Base-by-base conservation (phyloP, 2,329 filamentous ascomycete species). In the Drechmeria coniospora region DNA sequence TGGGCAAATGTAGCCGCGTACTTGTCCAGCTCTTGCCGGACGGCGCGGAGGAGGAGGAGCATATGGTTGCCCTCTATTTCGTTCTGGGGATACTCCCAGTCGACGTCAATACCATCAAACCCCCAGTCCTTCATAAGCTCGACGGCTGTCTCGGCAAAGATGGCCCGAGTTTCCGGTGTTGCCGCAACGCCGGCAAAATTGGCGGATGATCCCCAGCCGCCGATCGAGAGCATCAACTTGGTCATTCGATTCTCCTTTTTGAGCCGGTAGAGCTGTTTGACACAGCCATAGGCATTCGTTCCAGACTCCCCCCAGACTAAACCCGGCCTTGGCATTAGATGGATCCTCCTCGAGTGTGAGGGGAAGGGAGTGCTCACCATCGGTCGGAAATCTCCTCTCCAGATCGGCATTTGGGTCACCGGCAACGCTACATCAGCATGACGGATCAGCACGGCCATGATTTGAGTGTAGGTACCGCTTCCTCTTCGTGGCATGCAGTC, bases 121-220 rank as follows among this genome's bases (percentile, higher is more conserved):
- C 81, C 82, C 43, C 79, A 65, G 48, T 92, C 74, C 42, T 77
- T 73, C 31, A 92, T 61, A 29, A 90, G 50, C 6, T 61, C 52
- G 1, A 86, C 75, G 2, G 80, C 71, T 4, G 66, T 69, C 25
- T 65, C 53, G 5, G 82, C 83, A 51, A 92, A 92, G 2, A 40
- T 66, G 20, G 59, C 50, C 11, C 82, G 67, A 11, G 69, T 73
- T 3, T 59, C 52, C 0, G 64, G 61, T 0, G 74, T 78, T 34
- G 69, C 71, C 8, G 75, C 71, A 0, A 75, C 74, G 2, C 59
- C 57, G 1, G 79, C 61, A 46, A 92, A 87, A 49, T 82, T 81
- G 39, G 65, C 57, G 2, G 79, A 83, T 52, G 81, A 90, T 0
- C 79, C 84, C 79, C 79, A 92, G 17, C 84, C 83, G 26, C 84